Evolutionary conservation across 352 stramenopile species (phyloP).

Genomic region (Globisporangium solare): DNA sequence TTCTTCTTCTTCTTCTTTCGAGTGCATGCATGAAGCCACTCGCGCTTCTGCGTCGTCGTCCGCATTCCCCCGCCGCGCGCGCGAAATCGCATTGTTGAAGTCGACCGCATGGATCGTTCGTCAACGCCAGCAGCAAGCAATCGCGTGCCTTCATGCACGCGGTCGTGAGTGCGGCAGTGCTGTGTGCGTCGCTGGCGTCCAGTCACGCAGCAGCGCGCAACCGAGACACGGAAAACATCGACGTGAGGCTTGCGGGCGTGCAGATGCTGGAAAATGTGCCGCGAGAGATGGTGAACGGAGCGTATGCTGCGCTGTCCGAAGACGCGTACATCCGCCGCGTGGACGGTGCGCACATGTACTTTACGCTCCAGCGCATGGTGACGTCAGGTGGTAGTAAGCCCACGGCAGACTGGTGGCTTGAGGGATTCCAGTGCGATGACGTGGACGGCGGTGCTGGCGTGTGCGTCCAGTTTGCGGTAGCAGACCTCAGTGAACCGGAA

Average conservation of each 20-base stretch:
- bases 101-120: no score
- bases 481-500: constrained; percentile 19
- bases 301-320: constrained; percentile 19
- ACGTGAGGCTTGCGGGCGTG: constrained; percentile 21
- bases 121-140: no score
- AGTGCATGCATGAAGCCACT: no score
- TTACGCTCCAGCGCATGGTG: constrained; percentile 22
- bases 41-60: no score
- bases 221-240: neutral
- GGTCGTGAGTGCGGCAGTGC: no score
- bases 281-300: constrained; percentile 26
- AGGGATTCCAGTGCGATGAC: constrained; percentile 32
- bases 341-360: constrained; percentile 22
- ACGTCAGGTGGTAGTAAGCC: neutral
- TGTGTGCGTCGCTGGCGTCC: neutral
- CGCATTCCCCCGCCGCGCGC: no score
- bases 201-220: neutral
- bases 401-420: constrained; percentile 28
- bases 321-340: constrained; percentile 28
- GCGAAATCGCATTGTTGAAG: no score
- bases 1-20: neutral
- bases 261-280: constrained; percentile 15
- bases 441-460: constrained; percentile 5
- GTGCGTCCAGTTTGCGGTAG: constrained; percentile 24
- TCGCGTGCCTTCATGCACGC: no score